Evolutionary conservation across 805 yeast genomes (phyloP).

Genomic region (Hanseniaspora pseudoguilliermondii): DNA sequence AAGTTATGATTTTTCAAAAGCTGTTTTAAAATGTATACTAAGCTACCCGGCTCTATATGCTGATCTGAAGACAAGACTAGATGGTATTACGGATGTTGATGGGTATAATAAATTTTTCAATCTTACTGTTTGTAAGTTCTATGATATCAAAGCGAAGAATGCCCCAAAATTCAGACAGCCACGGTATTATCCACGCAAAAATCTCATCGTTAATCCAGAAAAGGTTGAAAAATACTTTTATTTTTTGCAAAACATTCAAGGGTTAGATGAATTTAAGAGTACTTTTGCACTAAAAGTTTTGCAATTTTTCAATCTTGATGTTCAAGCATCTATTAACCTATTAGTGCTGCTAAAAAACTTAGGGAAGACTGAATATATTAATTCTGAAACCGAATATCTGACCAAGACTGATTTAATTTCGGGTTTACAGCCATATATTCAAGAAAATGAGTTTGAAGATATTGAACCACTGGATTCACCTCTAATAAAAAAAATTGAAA

Average conservation of each 20-base stretch:
- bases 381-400: background rate
- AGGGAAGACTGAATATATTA: background rate
- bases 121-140: background rate
- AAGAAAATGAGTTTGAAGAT: background rate
- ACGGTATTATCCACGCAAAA: background rate
- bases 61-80: background rate
- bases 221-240: background rate
- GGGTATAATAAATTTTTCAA: background rate
- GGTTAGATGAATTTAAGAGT: background rate
- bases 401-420: background rate
- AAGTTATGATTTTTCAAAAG: background rate
- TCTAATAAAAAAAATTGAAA: background rate
- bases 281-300: background rate
- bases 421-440: background rate
- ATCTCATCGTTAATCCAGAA: background rate
- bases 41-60: background rate
- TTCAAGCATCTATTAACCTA: background rate
- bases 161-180: background rate
- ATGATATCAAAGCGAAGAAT: background rate
- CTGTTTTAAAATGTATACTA: background rate
- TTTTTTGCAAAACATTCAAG: background rate
- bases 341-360: background rate
- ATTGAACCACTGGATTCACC: background rate
- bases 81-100: background rate
- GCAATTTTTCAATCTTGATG: background rate